Conservation (phyloP, 2,329 filamentous ascomycete species). For the Pyrenophora seminiperda region DNA sequence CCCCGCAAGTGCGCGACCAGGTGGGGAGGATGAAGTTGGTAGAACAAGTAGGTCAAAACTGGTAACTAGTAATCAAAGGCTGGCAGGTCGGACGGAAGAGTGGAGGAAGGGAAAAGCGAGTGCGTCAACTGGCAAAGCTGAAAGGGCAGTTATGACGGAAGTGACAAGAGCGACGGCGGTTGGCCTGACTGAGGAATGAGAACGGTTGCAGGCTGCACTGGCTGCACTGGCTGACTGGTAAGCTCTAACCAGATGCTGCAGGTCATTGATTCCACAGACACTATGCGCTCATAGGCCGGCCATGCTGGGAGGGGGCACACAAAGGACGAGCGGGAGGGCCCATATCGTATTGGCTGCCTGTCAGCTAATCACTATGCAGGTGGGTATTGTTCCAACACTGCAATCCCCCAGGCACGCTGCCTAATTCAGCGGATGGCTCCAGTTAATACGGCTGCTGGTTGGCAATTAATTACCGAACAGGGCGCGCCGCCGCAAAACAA, state of each 20-base stretch:
- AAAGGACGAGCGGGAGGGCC: background rate
- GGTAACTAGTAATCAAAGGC: background rate
- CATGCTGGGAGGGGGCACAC: background rate
- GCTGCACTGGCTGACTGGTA: too few relatives aligned
- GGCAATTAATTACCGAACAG: too few relatives aligned
- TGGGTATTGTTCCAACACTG: background rate
- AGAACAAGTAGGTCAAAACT: conserved; percentile 1
- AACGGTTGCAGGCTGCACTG: too few relatives aligned
- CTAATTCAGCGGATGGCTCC: background rate
- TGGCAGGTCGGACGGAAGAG: background rate
- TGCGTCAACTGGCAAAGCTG: conserved; percentile 2
- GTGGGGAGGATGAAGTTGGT: conserved; percentile 3
- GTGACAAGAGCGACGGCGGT: conserved; percentile 11
- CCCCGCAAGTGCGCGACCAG: conserved; percentile 6
- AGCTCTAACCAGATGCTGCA: background rate
- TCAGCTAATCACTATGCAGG: conserved; percentile 12
- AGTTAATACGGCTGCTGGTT: background rate
- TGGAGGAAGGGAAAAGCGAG: conserved; percentile 6
- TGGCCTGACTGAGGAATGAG: conserved; percentile 7
- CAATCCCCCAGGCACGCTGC: too few relatives aligned
- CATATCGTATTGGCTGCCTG: conserved; percentile 5
- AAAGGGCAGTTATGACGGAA: conserved; percentile 6
- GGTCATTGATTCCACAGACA: background rate
- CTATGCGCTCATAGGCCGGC: background rate
- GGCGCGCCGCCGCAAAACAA: too few relatives aligned